Evolutionary conservation across 805 yeast genomes (phyloP).

Genomic region (Myxozyma melibiosi): DNA sequence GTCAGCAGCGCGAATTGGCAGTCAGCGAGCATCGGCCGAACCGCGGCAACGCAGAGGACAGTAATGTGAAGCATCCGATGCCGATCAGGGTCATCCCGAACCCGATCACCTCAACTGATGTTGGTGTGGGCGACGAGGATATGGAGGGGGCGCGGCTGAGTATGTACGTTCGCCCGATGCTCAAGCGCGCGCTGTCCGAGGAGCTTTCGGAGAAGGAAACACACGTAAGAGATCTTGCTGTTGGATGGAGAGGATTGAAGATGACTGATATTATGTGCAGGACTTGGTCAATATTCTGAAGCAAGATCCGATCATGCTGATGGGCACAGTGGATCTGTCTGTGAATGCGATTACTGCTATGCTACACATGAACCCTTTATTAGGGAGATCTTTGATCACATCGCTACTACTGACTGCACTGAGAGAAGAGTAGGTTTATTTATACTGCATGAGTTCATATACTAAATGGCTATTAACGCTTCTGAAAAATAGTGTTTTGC

Average conservation of each 20-base stretch:
- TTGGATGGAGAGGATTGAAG: neutral
- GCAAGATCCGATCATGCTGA: slow-evolving; percentile 12
- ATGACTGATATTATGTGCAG: neutral
- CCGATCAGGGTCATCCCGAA: slow-evolving; percentile 10
- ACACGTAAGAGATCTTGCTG: slow-evolving; percentile 7
- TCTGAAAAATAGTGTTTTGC: slow-evolving; percentile 23
- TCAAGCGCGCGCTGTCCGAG: slow-evolving; percentile 10
- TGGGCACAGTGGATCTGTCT: slow-evolving; percentile 24
- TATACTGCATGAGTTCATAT: neutral
- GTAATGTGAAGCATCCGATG: slow-evolving; percentile 3
- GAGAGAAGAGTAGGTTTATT: slow-evolving; percentile 17
- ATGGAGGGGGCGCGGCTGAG: neutral
- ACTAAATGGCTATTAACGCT: no score
- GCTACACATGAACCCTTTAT: slow-evolving; percentile 15
- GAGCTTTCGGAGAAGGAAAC: slow-evolving; percentile 17
- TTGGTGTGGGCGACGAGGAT: neutral
- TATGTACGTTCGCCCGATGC: slow-evolving; percentile 1
- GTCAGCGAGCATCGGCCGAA: neutral
- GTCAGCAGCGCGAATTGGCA: neutral
- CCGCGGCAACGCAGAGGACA: neutral
- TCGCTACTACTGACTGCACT: slow-evolving; percentile 17
- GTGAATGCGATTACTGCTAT: slow-evolving; percentile 18
- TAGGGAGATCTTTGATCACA: slow-evolving; percentile 21
- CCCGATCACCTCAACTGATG: slow-evolving; percentile 1
- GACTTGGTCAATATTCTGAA: slow-evolving; percentile 5